These are phyloP conservation scores for Fraxinus paxiana DNA, from an alignment of 305 asterid genomes.

Conservation along the genomic window DNA sequence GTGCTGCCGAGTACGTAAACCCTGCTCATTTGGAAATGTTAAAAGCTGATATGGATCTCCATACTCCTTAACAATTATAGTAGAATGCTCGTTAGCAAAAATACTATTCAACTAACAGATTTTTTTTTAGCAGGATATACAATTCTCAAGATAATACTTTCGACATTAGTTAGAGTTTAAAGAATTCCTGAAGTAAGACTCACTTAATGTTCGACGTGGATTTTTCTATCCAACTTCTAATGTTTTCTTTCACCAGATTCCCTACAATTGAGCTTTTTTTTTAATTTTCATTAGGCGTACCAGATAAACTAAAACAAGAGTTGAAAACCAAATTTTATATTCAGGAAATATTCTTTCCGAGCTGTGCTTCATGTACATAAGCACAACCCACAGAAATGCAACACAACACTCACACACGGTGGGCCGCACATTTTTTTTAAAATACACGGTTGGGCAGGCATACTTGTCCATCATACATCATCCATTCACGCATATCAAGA, in stretches of 20 bases:
- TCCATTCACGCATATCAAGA: no score
- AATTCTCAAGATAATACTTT: neutral
- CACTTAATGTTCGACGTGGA: neutral
- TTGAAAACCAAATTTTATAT: neutral
- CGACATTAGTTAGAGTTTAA: neutral
- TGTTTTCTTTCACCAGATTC: neutral
- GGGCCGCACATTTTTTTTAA: no score
- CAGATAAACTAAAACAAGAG: neutral
- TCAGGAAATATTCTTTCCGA: neutral
- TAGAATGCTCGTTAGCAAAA: neutral
- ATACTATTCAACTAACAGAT: neutral
- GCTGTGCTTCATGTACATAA: no score
- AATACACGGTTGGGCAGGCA: no score
- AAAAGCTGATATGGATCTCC: neutral
- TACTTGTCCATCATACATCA: no score
- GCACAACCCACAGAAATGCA: no score
- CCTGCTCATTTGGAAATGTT: conserved; percentile 22
- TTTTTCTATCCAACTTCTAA: neutral
- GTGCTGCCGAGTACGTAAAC: conserved; percentile 33
- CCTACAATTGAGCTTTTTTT: neutral
- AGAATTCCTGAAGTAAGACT: neutral
- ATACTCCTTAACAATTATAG: neutral
- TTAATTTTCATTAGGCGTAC: neutral
- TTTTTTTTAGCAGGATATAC: neutral
- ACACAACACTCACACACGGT: no score